Evolutionary conservation across 352 stramenopile genomes (phyloP), one percentile per base, ranked within the genome.

Genomic region (Pythium pyrilobum): DNA sequence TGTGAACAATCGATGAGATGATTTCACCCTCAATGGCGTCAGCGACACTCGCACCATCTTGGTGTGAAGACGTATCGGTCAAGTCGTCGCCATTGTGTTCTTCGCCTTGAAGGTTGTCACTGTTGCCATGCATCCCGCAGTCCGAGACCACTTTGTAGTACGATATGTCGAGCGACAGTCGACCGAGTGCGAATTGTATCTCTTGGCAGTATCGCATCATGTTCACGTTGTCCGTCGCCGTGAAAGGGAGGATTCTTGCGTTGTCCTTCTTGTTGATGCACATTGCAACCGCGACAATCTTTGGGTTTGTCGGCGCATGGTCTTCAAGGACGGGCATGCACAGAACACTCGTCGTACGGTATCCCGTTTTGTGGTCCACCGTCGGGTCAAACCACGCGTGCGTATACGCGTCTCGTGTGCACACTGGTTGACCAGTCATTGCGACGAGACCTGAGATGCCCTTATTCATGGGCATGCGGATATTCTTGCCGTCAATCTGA

Each of bases 201-300:
- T 87, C 76, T n/a, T 71, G 71, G 47, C 76, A 87, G 27, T 78
- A 82, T 16, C 77, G 71, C 8, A 56, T 23, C 72, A 86, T 83
- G 16, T 66, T 83, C 8, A 66, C 54, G 0, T 48, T 59, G 37
- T 86, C 75, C 3, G 54, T 69, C 3, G 48, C 54, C 29, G 76
- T 85, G 36, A 90, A 85, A 0, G 77, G 64, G 24, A 83, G 62
- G 1, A 80, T 46, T 20, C 65, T 66, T 0, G 50, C 28, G 11
- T 60, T 55, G 10, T 75, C 62, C 13, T 69, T 59, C 49, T 97
- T 97, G 69, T 97, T 96, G 55, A 96, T 92, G 41, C 86, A 77
- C 71, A 95, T 85, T 4, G 75, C 73, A 12, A 84, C 76, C 2
- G 73, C 73, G 5, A 87, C 76, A 41, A 87, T 81, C 53, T 86